phyloP scores from a whole-genome alignment of 164 flowering plant species.

The Cinnamomum micranthum region DNA sequence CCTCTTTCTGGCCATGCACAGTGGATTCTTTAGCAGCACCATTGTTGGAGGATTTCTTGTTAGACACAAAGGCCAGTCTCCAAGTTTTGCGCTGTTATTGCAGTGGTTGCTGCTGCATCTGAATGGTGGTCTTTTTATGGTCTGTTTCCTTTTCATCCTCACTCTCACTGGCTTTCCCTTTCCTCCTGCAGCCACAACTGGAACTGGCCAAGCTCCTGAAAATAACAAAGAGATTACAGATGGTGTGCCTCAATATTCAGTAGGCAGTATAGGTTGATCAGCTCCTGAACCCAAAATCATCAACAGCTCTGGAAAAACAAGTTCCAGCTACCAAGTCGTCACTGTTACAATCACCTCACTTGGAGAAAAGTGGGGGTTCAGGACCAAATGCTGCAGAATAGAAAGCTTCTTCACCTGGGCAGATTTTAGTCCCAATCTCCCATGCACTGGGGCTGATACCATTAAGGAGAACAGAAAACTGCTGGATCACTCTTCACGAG shows the following conservation, averaged over 20 bases:
- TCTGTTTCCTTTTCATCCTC: conserved; percentile 58
- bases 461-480: conserved; percentile 47
- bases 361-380: conserved; percentile 44
- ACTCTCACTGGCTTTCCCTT: conserved; percentile 45
- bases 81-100: conserved; percentile 70
- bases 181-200: conserved; percentile 35
- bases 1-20: conserved; percentile 55
- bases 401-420: conserved; percentile 26
- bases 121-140: conserved; percentile 99
- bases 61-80: conserved; percentile 32
- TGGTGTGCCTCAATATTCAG: conserved; percentile 15
- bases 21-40: conserved; percentile 34
- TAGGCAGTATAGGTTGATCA: conserved; percentile 24
- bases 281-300: conserved; percentile 32
- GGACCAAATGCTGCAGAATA: conserved; percentile 18
- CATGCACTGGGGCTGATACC: conserved; percentile 34
- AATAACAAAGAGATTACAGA: conserved; percentile 20
- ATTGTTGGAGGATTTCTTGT: conserved; percentile 37
- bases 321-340: conserved; percentile 44
- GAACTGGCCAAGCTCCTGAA: conserved; percentile 29
- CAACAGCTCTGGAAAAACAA: conserved; percentile 43
- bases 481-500: conserved; percentile 86
- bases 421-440: conserved; percentile 28
- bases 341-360: conserved; percentile 42
- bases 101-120: conserved; percentile 90